Conservation (phyloP, 139 green algal genomes). For the Parachlorella kessleri region DNA sequence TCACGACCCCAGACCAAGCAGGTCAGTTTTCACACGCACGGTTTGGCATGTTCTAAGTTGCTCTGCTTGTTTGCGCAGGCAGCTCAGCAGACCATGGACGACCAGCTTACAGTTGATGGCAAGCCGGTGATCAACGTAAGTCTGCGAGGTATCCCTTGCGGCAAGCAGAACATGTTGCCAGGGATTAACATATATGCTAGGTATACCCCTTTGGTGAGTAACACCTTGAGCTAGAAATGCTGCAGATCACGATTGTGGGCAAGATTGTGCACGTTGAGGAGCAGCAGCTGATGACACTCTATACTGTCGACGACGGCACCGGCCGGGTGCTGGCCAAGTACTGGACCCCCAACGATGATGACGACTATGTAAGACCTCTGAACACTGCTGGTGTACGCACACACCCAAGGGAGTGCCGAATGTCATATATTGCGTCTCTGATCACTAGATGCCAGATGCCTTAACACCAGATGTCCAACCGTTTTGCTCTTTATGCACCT, state of each 20-base stretch:
- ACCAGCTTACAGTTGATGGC: slow-evolving; percentile 31
- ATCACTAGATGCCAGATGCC: no score
- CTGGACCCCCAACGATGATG: slow-evolving; percentile 58
- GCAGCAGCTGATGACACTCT: slow-evolving; percentile 32
- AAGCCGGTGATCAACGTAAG: slow-evolving; percentile 39
- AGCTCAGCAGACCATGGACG: background rate
- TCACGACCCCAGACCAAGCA: no score
- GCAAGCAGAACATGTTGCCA: background rate
- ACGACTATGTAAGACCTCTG: slow-evolving; percentile 31
- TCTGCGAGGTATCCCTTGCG: background rate
- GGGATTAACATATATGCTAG: background rate
- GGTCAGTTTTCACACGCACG: no score
- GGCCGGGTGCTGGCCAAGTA: slow-evolving; percentile 55
- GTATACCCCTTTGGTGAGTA: background rate
- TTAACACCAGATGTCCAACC: no score
- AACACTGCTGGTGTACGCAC: no score
- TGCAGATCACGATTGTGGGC: slow-evolving; percentile 75
- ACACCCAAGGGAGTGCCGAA: no score
- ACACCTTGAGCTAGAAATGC: background rate
- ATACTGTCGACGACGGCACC: slow-evolving; percentile 78
- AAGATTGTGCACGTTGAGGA: slow-evolving; percentile 59
- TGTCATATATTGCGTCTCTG: no score
- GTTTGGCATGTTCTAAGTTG: no score
- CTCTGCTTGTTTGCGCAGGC: no score
- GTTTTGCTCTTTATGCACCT: no score